phyloP scores from a whole-genome alignment of 352 stramenopile genomes.

The Pythium scleroteichum region DNA sequence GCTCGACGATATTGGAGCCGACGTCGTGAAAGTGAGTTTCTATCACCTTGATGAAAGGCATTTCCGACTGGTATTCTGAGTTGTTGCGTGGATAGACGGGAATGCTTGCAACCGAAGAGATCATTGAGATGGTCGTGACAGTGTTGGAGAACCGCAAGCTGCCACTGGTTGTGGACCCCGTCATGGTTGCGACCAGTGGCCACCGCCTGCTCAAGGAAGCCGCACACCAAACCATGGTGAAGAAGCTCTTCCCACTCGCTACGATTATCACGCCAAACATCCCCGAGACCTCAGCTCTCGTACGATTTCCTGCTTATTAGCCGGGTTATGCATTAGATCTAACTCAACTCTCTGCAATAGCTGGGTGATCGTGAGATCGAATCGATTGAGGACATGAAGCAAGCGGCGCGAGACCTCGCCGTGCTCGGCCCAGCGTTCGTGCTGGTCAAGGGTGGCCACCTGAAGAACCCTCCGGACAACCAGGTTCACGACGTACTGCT shows the following conservation, averaged over 20 bases:
- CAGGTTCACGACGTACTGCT: constrained; percentile 45
- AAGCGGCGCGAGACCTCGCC: constrained; percentile 75
- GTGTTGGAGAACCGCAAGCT: constrained; percentile 51
- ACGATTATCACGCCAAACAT: constrained; percentile 94
- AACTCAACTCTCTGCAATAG: constrained; percentile 15
- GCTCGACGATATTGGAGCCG: constrained; percentile 83
- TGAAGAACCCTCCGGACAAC: constrained; percentile 24
- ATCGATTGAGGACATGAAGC: constrained; percentile 67
- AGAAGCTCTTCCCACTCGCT: constrained; percentile 83
- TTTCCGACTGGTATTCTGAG: background rate
- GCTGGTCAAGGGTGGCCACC: constrained; percentile 93
- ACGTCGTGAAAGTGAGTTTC: constrained; percentile 82
- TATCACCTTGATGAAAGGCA: background rate
- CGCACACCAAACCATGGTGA: constrained; percentile 69
- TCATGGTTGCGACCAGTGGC: constrained; percentile 93
- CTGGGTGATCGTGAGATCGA: constrained; percentile 41
- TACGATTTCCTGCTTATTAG: constrained; percentile 33
- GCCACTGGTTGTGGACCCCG: constrained; percentile 90
- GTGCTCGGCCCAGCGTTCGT: constrained; percentile 64
- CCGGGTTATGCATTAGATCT: background rate
- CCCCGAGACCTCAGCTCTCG: constrained; percentile 89
- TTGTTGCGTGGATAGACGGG: constrained; percentile 54
- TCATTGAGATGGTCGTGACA: constrained; percentile 69
- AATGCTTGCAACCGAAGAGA: constrained; percentile 88
- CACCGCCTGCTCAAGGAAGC: constrained; percentile 80